Conservation (phyloP, 108 stramenopile genomes). For the Poteriospumella lacustris region DNA sequence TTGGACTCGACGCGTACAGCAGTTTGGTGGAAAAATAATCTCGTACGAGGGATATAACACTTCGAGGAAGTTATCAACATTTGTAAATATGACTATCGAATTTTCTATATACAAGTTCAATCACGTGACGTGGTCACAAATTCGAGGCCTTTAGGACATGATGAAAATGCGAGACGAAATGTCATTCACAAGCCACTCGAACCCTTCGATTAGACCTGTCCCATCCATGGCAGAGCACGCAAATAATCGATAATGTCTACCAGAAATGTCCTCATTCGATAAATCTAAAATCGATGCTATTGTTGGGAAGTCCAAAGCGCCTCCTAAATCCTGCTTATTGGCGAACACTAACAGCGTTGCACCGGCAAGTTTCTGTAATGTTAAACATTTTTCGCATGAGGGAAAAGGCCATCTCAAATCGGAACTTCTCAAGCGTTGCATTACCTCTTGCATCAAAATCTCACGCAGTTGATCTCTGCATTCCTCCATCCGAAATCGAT, state of each 20-base stretch:
- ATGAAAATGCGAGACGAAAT: slow-evolving; percentile 87
- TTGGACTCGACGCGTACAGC: not conserved
- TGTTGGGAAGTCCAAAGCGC: slow-evolving; percentile 57
- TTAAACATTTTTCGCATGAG: not conserved
- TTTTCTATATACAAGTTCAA: too few relatives aligned
- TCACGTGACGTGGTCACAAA: too few relatives aligned
- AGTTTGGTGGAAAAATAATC: too few relatives aligned
- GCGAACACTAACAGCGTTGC: slow-evolving; percentile 90
- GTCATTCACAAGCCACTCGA: slow-evolving; percentile 95
- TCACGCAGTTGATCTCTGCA: slow-evolving; percentile 73
- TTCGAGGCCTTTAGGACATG: too few relatives aligned
- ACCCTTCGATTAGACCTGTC: slow-evolving; percentile 76
- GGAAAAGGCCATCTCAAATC: not conserved
- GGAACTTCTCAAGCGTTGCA: not conserved
- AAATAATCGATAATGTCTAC: slow-evolving; percentile 79
- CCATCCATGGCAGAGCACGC: slow-evolving; percentile 90
- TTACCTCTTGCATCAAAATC: slow-evolving; percentile 76
- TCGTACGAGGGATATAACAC: too few relatives aligned
- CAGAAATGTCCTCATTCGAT: slow-evolving; percentile 55
- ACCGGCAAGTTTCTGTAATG: slow-evolving; percentile 78
- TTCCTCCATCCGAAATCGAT: slow-evolving; percentile 69
- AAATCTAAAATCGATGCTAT: slow-evolving; percentile 69
- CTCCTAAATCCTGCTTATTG: slow-evolving; percentile 93
- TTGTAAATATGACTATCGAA: too few relatives aligned
- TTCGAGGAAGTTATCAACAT: too few relatives aligned